Base-by-base conservation (phyloP, 225 moss, liverwort and hornwort species). In the Takakia lepidozioides region DNA sequence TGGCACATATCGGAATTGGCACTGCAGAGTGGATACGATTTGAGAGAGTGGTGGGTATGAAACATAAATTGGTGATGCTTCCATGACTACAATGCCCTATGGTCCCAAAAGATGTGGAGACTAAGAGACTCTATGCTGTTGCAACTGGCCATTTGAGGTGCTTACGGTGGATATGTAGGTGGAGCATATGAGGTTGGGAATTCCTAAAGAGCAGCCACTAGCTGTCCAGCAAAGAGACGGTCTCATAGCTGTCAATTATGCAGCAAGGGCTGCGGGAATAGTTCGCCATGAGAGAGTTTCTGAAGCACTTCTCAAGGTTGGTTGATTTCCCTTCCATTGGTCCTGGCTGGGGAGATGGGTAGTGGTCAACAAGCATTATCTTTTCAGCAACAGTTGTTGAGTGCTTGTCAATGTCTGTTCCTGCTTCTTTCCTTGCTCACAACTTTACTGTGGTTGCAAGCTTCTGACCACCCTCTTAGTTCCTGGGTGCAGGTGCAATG, bases 181-280 rank as follows among this genome's bases (percentile, higher is more conserved):
- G 46, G 95, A 95, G 64, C 95, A 95, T 49, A 84, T 95, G 54
- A 82, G 95, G 60, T 67, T 95, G 54, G 87, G 86, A 8, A 84
- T 95, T 50, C 82, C 95, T 8, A 76, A 60, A 43, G 80, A 80
- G 44, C 74, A 79, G 43, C 95, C 95, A 39, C 77, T 95, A 24
- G 95, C 95, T 46, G 95, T 95, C 42, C 95, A 95, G 34, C 95
- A 95, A 59, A 90, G 95, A 90, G 86, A 80, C 4, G 95, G 95
- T 2, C 55, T 90, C 11, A 95, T 95, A 29, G 95, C 95, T 45
- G 77, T 95, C 38, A 95, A 95, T 29, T 95, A 95, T 61, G 76
- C 95, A 38, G 95, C 95, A 58, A 72, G 95, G 37, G 87, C 90
- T 46, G 77, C 71, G 8, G 95, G 90, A 36, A 62, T 95, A 29